Base-by-base conservation (phyloP, 2,329 filamentous ascomycete genomes). In the Microcera coccophila region DNA sequence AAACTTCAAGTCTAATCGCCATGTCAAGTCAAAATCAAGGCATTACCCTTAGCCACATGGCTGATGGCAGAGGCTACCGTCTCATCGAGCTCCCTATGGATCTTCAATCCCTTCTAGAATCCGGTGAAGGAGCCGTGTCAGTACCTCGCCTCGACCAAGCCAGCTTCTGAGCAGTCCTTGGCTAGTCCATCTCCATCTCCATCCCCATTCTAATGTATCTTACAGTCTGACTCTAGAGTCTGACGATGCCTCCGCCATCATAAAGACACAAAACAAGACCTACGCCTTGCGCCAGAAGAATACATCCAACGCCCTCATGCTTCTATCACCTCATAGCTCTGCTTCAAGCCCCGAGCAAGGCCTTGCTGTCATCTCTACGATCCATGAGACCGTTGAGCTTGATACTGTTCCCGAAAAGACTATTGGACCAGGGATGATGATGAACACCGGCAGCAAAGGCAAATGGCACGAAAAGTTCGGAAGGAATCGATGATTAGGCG, bases 271-370 rank as follows among this genome's bases (percentile, higher is more conserved):
- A 3, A 62, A 67, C 40, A 74, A 72, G 52, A 75, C 72, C 14
- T 84, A 81, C 63, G 71, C 71, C 5, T 69, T 84, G 36, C 77
- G 76, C 21, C 81, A 84, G 56, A 84, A 84, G 60, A 84, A 83
- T 60, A 83, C 81, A 0, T 84, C 81, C 35, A 84, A 84, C 57
- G 75, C 76, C n/a, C 69, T 84, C 36, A 75, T 83, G 54, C 60
- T 84, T 3, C 66, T 84, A 22, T 59, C 65, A 19, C 64, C 71
- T 4, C 29, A 45, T 36, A 15, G 45, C 11, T 35, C 53, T 4
- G 38, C 37, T 3, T 47, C 44, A 19, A 41, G 44, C 14, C 48
- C 63, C 7, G 58, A 63, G 21, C 50, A 62, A 2, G 67, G 68
- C 10, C 51, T 84, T 2, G 66, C 66, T 31, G 66, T 72, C 9